A percentile compares a stretch with the other conserved stretches of the same genome.
phyloP scores from a whole-genome alignment of 306 rosid genomes.

The Corylus heterophylla region DNA sequence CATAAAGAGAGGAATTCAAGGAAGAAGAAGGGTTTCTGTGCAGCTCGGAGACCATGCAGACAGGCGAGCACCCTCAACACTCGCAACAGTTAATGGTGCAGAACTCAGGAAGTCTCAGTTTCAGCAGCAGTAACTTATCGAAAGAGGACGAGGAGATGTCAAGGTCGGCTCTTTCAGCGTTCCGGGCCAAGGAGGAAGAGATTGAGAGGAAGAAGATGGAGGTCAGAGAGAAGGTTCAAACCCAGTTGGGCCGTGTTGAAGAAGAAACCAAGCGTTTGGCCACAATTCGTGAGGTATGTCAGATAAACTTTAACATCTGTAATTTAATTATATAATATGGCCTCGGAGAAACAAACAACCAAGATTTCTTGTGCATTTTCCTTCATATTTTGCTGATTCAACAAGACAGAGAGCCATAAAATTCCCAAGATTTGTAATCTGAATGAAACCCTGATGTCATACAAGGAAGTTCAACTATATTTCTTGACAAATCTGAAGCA shows the following conservation, averaged over 20 bases:
- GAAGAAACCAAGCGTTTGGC: slow-evolving; percentile 98
- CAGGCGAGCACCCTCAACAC: slow-evolving; percentile 39
- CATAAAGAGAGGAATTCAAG: slow-evolving; percentile 36
- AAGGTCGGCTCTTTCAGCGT: slow-evolving; percentile 85
- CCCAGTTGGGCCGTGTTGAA: slow-evolving; percentile 85
- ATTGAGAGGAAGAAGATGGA: slow-evolving; percentile 95
- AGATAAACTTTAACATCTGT: not conserved
- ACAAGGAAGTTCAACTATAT: not conserved
- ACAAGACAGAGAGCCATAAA: not conserved
- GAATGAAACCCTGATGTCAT: not conserved
- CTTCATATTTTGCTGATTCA: not conserved
- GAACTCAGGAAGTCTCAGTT: slow-evolving; percentile 84
- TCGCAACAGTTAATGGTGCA: slow-evolving; percentile 77
- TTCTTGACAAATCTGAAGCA: not conserved
- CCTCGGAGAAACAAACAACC: not conserved
- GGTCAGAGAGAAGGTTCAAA: slow-evolving; percentile 87
- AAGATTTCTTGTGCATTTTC: not conserved
- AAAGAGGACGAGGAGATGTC: slow-evolving; percentile 98
- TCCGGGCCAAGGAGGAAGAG: slow-evolving; percentile 93
- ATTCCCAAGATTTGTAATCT: not conserved
- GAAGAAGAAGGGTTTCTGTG: slow-evolving; percentile 36
- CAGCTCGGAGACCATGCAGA: slow-evolving; percentile 47
- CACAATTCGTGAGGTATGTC: slow-evolving; percentile 83
- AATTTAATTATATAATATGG: not conserved
- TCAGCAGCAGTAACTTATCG: slow-evolving; percentile 85